Evolutionary conservation across 2,329 filamentous ascomycete species (phyloP).

Genomic region (Clonostachys rosea): DNA sequence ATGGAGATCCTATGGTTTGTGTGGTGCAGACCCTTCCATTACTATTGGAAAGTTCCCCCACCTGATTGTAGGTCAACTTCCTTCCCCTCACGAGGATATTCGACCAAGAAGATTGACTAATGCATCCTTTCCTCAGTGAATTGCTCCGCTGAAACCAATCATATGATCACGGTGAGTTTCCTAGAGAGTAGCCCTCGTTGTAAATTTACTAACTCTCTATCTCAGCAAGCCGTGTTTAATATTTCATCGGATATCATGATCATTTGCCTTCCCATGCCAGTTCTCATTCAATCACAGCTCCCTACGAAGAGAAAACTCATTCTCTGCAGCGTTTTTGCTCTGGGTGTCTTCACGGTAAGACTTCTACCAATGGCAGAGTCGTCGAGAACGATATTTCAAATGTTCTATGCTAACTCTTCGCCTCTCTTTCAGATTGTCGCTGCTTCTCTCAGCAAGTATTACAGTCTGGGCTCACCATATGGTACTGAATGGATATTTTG

Average conservation of each 20-base stretch:
- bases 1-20: constrained; percentile 43
- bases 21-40: constrained; percentile 47
- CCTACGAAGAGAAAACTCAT: constrained; percentile 46
- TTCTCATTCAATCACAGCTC: constrained; percentile 44
- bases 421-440: neutral
- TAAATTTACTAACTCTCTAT: too few species aligned
- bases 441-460: constrained; percentile 24
- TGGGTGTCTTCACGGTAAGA: constrained; percentile 41
- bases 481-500: constrained; percentile 31
- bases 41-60: constrained; percentile 54
- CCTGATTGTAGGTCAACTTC: neutral
- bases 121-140: too few species aligned
- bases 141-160: too few species aligned
- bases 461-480: constrained; percentile 31
- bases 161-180: too few species aligned
- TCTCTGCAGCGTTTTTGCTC: constrained; percentile 37
- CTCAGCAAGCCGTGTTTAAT: constrained; percentile 40
- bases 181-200: too few species aligned
- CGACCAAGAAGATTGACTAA: too few species aligned
- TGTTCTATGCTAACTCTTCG: neutral
- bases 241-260: constrained; percentile 57
- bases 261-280: constrained; percentile 50
- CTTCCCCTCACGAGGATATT: too few species aligned
- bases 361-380: neutral
- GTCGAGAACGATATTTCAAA: neutral